Conservation (phyloP, 441 rosid genomes). For the Populus hybrid region DNA sequence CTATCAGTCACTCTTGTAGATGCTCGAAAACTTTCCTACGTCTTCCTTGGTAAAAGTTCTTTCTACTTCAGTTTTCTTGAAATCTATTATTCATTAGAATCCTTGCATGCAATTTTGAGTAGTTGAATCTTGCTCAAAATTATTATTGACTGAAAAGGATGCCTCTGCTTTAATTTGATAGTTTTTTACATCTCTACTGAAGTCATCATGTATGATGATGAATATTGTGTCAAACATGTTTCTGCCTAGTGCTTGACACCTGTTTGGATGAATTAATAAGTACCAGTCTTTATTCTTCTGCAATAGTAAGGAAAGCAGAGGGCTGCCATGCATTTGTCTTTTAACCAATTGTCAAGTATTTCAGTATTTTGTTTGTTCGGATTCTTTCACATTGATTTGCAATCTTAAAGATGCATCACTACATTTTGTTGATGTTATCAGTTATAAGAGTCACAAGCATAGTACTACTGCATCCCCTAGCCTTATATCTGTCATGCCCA, state of each 20-base stretch:
- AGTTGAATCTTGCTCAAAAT: background rate
- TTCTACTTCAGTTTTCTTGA: background rate
- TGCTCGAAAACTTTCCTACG: conserved; percentile 77
- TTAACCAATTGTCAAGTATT: background rate
- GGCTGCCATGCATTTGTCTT: background rate
- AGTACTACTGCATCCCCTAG: background rate
- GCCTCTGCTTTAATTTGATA: background rate
- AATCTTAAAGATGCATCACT: background rate
- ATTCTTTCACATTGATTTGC: background rate
- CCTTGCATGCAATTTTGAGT: background rate
- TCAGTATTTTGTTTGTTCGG: background rate
- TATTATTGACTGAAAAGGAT: background rate
- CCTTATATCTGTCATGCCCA: background rate
- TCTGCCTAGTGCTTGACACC: background rate
- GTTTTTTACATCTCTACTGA: background rate
- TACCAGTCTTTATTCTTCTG: background rate
- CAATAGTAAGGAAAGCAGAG: background rate
- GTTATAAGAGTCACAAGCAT: background rate
- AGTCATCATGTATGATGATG: background rate
- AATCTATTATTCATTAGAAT: background rate
- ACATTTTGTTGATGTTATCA: background rate
- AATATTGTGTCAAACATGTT: background rate
- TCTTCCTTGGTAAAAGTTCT: conserved; percentile 58
- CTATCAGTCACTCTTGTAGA: conserved; percentile 90
- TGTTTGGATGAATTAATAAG: background rate